Evolutionary conservation across 169 alveolate genomes (phyloP), one percentile per base, ranked within the genome.

Genomic region (Plasmodium ovale): DNA sequence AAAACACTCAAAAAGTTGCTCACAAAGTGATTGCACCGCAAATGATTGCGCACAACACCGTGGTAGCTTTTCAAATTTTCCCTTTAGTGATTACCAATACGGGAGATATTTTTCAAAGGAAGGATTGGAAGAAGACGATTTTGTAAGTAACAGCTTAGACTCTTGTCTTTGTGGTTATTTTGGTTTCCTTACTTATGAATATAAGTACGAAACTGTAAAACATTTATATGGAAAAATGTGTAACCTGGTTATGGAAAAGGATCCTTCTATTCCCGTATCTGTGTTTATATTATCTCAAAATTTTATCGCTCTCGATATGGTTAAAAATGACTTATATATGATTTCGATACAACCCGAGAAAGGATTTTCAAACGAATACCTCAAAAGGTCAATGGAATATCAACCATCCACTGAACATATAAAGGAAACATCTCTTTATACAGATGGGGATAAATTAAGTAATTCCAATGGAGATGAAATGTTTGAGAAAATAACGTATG

Each of bases 171-270:
- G 39, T 39, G 94, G 95, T 1, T 92, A 82, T 53, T 77, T 84
- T 53, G 95, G 95, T 16, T 71, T 72, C 51, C 88, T 92, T 25
- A 91, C 71, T 9, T 92, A 92, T 35, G 94, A 92, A 47, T 69
- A 87, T 49, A 73, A 88, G 49, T 87, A 77, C 51, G 91, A 44
- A 53, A 85, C 92, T 12, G 87, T 60, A 49, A 59, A 72, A 29
- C 33, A 42, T 35, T 51, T 68, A 51, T 77, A 88, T 71, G 47
- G 29, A 14, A 72, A 59, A 33, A 65, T 70, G 21, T 54, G 37
- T 31, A 44, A 60, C 23, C 42, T 5, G 5, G 44, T 35, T 7
- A 37, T 42, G 53, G 19, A 10, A 4, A 35, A 35, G 23, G 67
- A 60, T 2, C 14, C 35, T 27, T 19, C 60, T 5, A 16, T 33